Evolutionary conservation across 1,284 basidiomycete genomes (phyloP), one percentile per base, ranked within the genome.

Genomic region (Rhodotorula sp.): DNA sequence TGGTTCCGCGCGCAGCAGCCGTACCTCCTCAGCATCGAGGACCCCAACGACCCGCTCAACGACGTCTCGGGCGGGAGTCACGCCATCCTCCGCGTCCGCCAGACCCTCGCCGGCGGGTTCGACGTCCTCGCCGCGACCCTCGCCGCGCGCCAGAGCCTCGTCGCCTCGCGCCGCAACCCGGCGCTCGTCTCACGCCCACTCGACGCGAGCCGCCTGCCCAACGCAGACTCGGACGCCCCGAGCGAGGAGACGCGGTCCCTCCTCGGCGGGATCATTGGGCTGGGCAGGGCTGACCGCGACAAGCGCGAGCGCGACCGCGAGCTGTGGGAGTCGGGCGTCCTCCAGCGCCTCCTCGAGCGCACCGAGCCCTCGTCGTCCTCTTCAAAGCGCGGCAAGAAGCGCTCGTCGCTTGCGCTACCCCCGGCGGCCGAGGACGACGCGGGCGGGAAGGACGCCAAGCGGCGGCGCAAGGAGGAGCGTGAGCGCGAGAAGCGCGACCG

Each of bases 41-140:
- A 99, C 81, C 96, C 96, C n/a, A 90, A 90, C 44, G 93, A 98
- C 82, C 83, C 87, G 23, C 85, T 93, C 52, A 98, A 98, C 80
- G 96, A 99, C 82, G 93, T 99, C 53, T 93, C 93, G 0, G 88
- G 86, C 61, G 92, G 92, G 4, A 94, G 94, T 0, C 96, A 88
- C 81, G 89, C 88, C 41, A 92, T 98, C 73, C 84, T 86, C 48
- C 89, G 89, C 78, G 93, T 98, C 57, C 88, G 90, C 27, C 87
- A 88, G 66, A 91, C 92, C 0, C 85, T 98, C 67, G 89, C 90
- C 0, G 95, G 95, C 7, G 96, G 95, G 4, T 89, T 89, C 82
- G 89, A 89, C 65, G 89, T 96, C 49, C 86, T 99, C 79, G 89
- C 89, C 19, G 85, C 89, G 1, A 86, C 87, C 1, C 85, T 89